Evolutionary conservation across 148 eudicot species (phyloP).

Genomic region (Persicaria maculosa): DNA sequence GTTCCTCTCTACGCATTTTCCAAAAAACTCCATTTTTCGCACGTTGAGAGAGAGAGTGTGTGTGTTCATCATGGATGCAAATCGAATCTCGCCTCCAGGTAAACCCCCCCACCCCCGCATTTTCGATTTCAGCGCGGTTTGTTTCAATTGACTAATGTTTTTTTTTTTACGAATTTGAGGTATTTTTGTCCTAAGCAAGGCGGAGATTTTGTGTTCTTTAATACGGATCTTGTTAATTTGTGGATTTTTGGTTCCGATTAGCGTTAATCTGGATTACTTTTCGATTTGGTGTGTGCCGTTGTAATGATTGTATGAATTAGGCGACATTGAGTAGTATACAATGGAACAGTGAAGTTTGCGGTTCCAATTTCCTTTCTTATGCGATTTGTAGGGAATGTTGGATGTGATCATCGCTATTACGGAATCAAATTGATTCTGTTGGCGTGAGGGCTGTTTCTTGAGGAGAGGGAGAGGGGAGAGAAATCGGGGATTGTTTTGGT

Average conservation of each 20-base stretch:
- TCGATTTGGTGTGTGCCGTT: neutral
- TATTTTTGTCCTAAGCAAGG: neutral
- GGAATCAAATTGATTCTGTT: constrained; percentile 8
- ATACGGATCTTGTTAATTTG: constrained; percentile 3
- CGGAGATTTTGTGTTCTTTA: neutral
- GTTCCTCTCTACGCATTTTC: constrained; percentile 4
- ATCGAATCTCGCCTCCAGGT: constrained; percentile 7
- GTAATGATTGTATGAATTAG: neutral
- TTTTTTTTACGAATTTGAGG: neutral
- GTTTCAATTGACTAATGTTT: neutral
- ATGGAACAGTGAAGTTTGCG: constrained; percentile 8
- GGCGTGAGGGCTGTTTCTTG: constrained; percentile 4
- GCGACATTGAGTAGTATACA: neutral
- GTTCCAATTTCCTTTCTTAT: neutral
- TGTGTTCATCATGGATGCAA: neutral
- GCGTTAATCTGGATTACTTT: neutral
- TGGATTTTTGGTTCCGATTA: constrained; percentile 2
- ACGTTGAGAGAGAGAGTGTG: neutral
- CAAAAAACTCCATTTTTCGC: neutral
- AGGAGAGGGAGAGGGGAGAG: constrained; percentile 3
- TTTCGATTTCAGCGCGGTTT: neutral
- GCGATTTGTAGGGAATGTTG: constrained; percentile 2
- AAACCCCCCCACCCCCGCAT: constrained; percentile 5
- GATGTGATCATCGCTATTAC: neutral
- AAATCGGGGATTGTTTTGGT: neutral